Conservation (phyloP, 192 early-diverging fungal genomes). For the Backusella tuberculispora region DNA sequence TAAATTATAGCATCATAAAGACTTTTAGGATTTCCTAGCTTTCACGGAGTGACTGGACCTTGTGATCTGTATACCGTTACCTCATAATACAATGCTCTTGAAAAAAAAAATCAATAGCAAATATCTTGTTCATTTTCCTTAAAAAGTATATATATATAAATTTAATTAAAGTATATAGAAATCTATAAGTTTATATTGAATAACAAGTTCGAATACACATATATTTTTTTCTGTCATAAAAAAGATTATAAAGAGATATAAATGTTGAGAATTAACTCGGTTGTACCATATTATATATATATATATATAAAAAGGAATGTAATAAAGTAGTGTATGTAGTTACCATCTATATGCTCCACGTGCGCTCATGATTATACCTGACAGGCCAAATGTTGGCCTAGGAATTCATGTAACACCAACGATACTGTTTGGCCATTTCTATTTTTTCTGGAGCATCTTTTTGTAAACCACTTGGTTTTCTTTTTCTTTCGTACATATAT, state of each 20-base stretch:
- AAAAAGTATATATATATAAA: not conserved
- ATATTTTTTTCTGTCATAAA: not conserved
- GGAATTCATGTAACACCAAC: not conserved
- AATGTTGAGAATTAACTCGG: not conserved
- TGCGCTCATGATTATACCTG: not conserved
- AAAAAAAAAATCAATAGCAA: not conserved
- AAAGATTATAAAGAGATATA: not conserved
- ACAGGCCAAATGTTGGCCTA: not conserved
- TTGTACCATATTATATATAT: not conserved
- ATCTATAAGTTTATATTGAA: too few species aligned
- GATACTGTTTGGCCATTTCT: not conserved
- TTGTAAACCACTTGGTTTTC: not conserved
- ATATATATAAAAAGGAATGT: not conserved
- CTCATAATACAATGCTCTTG: not conserved
- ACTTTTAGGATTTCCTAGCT: constrained; percentile 1
- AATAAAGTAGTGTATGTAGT: not conserved
- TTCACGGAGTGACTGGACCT: not conserved
- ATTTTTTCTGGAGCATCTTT: not conserved
- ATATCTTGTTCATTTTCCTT: not conserved
- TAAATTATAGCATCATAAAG: not conserved
- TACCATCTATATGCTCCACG: not conserved
- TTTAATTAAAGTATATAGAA: too few species aligned
- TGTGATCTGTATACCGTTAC: constrained; percentile 13
- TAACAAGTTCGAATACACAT: not conserved
- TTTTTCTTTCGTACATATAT: not conserved